Evolutionary conservation across 176 grass and related monocot genomes (phyloP), one percentile per base, ranked within the genome.

Genomic region (Triticum timopheevii): DNA sequence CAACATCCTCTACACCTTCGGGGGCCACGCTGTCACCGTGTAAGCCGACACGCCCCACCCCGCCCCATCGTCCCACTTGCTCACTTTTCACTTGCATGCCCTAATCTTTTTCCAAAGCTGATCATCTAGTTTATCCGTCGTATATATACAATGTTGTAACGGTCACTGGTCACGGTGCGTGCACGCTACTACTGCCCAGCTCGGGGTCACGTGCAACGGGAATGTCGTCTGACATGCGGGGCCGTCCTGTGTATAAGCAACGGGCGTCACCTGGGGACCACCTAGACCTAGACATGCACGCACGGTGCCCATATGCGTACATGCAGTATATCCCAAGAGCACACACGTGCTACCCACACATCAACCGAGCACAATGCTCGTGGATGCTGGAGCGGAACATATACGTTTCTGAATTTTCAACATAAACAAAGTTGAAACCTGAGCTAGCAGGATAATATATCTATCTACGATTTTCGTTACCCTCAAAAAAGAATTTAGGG

Each of bases 1-100:
- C 56, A 98, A 98, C 95, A 92, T 98, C 76, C 95, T 98, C 65
- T 98, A 98, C 86, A 98, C 95, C 36, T 98, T 98, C 88, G 95
- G 95, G 6, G 95, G 95, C 1, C 95, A 98, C 89, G 95, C 95
- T 69, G 95, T 98, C 84, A 98, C 95, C 35, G 95, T 98, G 95
- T 98, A 93, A 93, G 89, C 20, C 67, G 40, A 90, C 84, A 64
- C 16, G 16, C 11, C 17, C 77, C 30, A 27, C 61, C 6, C n/a
- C 23, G 7, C 27, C 25, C 63, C 25, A 13, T 65, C 25, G 4
- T 28, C 65, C 31, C 6, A 17, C 20, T 10, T 42, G 40, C 40
- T 44, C 11, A 2, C 52, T 58, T 58, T 64, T 9, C 17, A 22
- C 20, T 47, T 47, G 44, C 44, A 47, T 25, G 19, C 34, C 22